These are phyloP conservation scores for Tremellales sp. DNA, from an alignment of 1,284 basidiomycete species.

Conservation along the genomic window DNA sequence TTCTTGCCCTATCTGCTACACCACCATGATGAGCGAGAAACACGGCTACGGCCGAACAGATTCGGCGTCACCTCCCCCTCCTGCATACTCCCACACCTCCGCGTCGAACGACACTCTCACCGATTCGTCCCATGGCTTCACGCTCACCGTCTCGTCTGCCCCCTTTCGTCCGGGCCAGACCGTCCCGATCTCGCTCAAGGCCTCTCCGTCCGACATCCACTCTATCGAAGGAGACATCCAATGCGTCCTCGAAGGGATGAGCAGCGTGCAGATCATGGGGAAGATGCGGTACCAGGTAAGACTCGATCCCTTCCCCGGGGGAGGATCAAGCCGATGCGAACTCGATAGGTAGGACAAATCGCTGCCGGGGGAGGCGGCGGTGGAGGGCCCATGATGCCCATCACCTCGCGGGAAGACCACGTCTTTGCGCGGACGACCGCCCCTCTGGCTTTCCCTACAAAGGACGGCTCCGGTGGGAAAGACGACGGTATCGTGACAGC, in stretches of 20 bases:
- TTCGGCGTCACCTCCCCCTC: not conserved
- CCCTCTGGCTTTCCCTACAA: not conserved
- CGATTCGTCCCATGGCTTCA: not conserved
- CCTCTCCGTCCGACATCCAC: not conserved
- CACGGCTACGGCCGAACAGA: too few relatives aligned
- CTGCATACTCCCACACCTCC: not conserved
- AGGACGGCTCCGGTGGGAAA: not conserved
- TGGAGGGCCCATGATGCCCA: not conserved
- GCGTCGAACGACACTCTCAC: not conserved
- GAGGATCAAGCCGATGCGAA: not conserved
- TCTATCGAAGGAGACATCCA: not conserved
- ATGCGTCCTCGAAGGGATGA: not conserved
- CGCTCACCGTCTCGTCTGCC: not conserved
- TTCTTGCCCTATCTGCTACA: too few relatives aligned
- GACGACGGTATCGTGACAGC: not conserved
- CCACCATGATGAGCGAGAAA: too few relatives aligned
- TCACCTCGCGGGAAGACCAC: not conserved
- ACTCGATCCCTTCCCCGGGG: not conserved
- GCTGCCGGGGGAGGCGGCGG: not conserved
- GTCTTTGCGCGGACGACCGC: not conserved
- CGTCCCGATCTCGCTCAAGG: not conserved
- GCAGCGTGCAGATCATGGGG: not conserved
- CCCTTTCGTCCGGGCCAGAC: not conserved
- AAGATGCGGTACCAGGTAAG: constrained; percentile 1
- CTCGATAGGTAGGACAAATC: not conserved